Conservation (phyloP, 345 rosid genomes). For the Eucalyptus polybractea region DNA sequence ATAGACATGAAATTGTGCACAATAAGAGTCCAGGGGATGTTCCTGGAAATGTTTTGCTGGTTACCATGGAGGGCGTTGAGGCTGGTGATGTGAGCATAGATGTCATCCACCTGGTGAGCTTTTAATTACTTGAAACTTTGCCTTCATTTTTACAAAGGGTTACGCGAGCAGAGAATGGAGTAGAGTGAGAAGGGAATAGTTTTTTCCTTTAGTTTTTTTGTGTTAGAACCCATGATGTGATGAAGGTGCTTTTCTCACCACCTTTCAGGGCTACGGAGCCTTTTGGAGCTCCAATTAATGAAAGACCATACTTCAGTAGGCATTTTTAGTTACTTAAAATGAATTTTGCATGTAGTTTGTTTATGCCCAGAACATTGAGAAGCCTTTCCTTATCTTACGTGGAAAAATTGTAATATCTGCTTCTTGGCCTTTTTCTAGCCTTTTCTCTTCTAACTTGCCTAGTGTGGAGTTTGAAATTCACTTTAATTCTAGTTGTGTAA, state of each 20-base stretch:
- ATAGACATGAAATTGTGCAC: conserved; percentile 92
- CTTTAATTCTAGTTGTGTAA: not conserved
- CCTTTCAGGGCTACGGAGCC: not conserved
- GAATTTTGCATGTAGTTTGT: not conserved
- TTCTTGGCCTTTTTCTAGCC: not conserved
- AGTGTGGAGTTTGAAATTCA: not conserved
- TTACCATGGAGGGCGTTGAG: conserved; percentile 92
- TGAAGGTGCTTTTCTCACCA: not conserved
- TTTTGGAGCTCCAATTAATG: not conserved
- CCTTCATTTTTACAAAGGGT: not conserved
- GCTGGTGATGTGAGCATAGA: conserved; percentile 92
- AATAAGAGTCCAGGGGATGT: conserved; percentile 94
- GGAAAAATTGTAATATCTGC: not conserved
- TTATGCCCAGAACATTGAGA: not conserved
- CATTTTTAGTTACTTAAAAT: not conserved
- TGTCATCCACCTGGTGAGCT: conserved; percentile 83
- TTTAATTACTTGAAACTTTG: not conserved
- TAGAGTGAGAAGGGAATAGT: not conserved
- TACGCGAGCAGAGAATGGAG: not conserved
- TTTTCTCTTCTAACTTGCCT: not conserved
- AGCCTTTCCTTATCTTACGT: not conserved
- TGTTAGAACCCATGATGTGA: not conserved
- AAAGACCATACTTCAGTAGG: not conserved
- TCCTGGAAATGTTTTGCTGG: conserved; percentile 91
- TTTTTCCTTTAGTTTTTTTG: not conserved